phyloP scores from a whole-genome alignment of 2,329 filamentous ascomycete species.

The Helminthosporium solani region DNA sequence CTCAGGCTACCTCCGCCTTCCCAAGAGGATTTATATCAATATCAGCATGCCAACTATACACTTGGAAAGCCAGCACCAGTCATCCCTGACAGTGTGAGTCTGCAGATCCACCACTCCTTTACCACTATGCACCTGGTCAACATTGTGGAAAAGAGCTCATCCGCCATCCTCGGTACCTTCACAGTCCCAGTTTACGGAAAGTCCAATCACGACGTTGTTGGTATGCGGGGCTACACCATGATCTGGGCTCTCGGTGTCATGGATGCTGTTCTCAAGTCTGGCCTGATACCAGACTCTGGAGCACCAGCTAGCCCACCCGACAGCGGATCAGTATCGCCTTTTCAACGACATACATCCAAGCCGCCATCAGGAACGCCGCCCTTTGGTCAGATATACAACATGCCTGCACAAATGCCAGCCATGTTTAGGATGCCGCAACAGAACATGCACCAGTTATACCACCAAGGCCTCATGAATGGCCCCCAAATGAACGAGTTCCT shows the following conservation, averaged over 20 bases:
- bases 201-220: conserved; percentile 22
- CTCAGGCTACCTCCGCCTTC: conserved; percentile 20
- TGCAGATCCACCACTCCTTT: conserved; percentile 19
- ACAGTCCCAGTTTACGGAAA: conserved; percentile 27
- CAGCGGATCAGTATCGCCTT: not conserved
- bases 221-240: conserved; percentile 29
- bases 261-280: conserved; percentile 26
- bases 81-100: conserved; percentile 14
- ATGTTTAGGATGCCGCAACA: conserved; percentile 6
- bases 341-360: too few relatives aligned
- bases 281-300: conserved; percentile 25
- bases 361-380: too few relatives aligned
- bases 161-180: conserved; percentile 26
- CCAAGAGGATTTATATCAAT: not conserved
- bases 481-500: conserved; percentile 3
- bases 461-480: not conserved
- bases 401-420: conserved; percentile 3
- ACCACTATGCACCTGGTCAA: conserved; percentile 22
- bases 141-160: conserved; percentile 26
- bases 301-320: conserved; percentile 5
- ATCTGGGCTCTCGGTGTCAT: conserved; percentile 32
- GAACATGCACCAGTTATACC: conserved; percentile 4
- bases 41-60: not conserved
- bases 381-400: not conserved
- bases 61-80: conserved; percentile 5